Base-by-base conservation (phyloP, 2,329 filamentous ascomycete species). In the Exophiala xenobiotica region DNA sequence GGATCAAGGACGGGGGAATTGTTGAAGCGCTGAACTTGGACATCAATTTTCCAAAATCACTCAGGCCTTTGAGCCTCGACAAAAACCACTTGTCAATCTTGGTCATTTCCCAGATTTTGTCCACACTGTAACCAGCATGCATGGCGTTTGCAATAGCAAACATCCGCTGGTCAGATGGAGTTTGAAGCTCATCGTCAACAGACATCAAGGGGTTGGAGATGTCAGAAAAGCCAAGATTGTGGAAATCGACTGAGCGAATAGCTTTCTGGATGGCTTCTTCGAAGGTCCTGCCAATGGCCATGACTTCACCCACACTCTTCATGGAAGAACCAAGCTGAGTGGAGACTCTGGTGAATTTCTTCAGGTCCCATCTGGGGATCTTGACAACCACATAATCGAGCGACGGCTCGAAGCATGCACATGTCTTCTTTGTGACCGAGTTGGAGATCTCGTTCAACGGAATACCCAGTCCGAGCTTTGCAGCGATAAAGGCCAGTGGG, bases 71-170 rank as follows among this genome's bases (percentile, higher is more conserved):
- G 51, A 99, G 83, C 70, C 90, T 91, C 72, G 82, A 85, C 60
- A 99, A 75, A 78, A 97, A 99, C 93, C 93, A 99, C 72, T 95
- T 96, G 75, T 97, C 93, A 64, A 99, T 99, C 75, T 92, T 90
- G 65, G 93, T 99, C 76, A 97, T 80, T 69, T 96, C 88, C 90
- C 91, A 96, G 68, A 99, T 96, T 74, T 95, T 93, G 67, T 97
- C 88, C 27, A 97, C 91, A 3, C 83, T 86, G 74, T 97, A 99
- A 24, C 92, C 93, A 51, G 86, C 78, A 67, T 91, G 84, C 92
- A 99, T 97, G 35, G 93, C 93, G 65, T 99, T 97, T 61, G 93
- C 93, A 64, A 99, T 95, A 52, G 93, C 93, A 65, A 99, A 97
- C 52, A 97, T 80, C 64, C 93, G 88, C 77, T 97, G 93, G 67